These are phyloP conservation scores for Tetradesmus lagerheimii DNA, from an alignment of 139 green algal genomes.

Conservation along the genomic window DNA sequence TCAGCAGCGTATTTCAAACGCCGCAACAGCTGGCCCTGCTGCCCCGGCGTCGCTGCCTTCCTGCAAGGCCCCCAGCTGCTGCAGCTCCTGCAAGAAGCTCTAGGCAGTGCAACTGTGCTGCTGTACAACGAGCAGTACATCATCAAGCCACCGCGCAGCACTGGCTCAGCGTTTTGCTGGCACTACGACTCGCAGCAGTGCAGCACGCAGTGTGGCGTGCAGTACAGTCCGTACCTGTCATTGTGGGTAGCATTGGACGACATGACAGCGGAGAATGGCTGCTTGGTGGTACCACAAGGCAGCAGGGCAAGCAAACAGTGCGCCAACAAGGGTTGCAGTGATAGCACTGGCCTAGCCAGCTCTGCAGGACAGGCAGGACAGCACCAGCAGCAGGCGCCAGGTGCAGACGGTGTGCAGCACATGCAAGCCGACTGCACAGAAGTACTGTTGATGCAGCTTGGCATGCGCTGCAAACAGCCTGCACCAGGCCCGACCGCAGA, in stretches of 20 bases:
- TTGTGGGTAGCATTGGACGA: conserved; percentile 24
- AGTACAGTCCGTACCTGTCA: conserved; percentile 23
- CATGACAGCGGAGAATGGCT: conserved; percentile 30
- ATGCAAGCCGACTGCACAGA: background rate
- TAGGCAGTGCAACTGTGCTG: conserved; percentile 16
- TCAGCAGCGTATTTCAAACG: background rate
- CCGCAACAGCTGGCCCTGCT: conserved; percentile 1
- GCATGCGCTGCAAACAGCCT: background rate
- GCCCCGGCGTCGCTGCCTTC: background rate
- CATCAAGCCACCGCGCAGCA: conserved; percentile 5
- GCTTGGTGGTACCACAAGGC: background rate
- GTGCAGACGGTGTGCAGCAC: background rate
- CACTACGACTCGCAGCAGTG: conserved; percentile 33
- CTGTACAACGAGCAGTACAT: conserved; percentile 47
- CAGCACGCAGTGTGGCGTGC: background rate
- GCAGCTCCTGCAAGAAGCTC: conserved; percentile 5
- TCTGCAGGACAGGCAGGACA: background rate
- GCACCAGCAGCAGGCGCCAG: background rate
- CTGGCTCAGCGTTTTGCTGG: background rate
- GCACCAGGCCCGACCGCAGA: background rate
- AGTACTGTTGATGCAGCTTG: background rate
- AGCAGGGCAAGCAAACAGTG: background rate
- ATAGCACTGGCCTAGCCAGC: background rate
- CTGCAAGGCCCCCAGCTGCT: background rate
- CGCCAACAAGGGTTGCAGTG: background rate